Base-by-base conservation (phyloP, 2,329 filamentous ascomycete genomes). In the Penicillium thymicola region DNA sequence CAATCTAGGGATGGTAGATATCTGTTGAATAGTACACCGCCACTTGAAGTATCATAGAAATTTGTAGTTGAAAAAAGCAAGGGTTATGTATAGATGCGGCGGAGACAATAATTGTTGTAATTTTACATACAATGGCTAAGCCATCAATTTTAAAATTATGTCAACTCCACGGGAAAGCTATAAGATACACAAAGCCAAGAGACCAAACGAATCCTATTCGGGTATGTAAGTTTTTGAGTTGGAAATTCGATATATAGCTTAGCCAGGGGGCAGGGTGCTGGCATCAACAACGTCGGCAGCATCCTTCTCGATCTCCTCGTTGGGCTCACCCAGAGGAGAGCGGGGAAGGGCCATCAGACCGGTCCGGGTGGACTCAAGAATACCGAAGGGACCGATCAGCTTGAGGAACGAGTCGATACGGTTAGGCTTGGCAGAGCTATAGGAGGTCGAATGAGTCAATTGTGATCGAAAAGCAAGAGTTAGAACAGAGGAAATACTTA, bases 341-440 rank as follows among this genome's bases (percentile, higher is more conserved):
- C 94, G 89, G 56, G 94, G 94, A 64, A 99, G 82, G 46, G 94
- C 94, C 93, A 97, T 99, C 57, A 99, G 83, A 74, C 94, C 94
- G 56, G 94, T 97, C 59, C 94, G 86, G 50, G 93, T 92, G 49
- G 92, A 97, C 79, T 99, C 94, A 50, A 99, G 83, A 66, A 99
- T 96, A 71, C 94, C 94, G 73, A 97, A 99, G 13, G 93, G 93
- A 55, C 86, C 83, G 70, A 99, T 87, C 60, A 99, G 84, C 80
- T 97, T 99, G 78, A 99, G 88, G 81, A 97, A 99, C 2, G 92
- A 96, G 77, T 99, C 92, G 71, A 99, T 96, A 76, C 94, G 88
- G 60, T 82, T 85, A 36, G 91, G 92, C 78, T 99, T 99, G 58
- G 94, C 94, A 52, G 92, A 96, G 8, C 89, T 92, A 66, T 58